Base-by-base conservation (phyloP, 345 rosid species). In the Eucalyptus cloeziana region DNA sequence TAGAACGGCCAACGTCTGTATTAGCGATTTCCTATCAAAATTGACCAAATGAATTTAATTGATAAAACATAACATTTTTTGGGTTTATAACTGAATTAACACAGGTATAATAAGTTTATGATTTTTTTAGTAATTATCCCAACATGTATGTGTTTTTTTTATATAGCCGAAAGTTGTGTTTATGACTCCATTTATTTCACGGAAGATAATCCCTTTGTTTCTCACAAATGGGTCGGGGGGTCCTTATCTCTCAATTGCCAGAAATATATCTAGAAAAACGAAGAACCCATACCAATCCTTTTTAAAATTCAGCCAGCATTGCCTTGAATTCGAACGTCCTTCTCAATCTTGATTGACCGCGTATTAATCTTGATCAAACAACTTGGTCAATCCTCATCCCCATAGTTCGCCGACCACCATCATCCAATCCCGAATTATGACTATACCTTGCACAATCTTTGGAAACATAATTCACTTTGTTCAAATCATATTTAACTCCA, bases 51-150 rank as follows among this genome's bases (percentile, higher is more conserved):
- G 30, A 56, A 56, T 7, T 56, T 7, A 56, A 56, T 24, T 24
- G 62, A 56, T 0, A 56, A 56, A 56, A 9, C 6, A 1, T 56
- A 5, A 56, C 22, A 56, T 22, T 24, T 2, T 56, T 56, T 22
- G 24, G 1, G 13, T 8, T 22, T 56, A 22, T 9, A 56, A 56
- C 6, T 24, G 0, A 8, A 56, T 8, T 56, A 56, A 4, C 2
- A 56, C 0, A 9, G 0, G 30, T 1, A 7, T 56, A 8, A 56
- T 56, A 22, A 2, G 30, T 56, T 56, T 24, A 56, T 0, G 62
- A 56, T 2, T 4, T 4, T 56, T 56, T 56, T 8, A 24, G 62
- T 56, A 56, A 56, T 56, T 9, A 21, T 56, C 62, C 62, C 62
- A 9, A 56, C 13, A 56, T 22, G 30, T 24, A 2, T 24, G 12